These are phyloP conservation scores for Sclerotinia nivalis DNA, from an alignment of 2,329 filamentous ascomycete genomes.

Conservation along the genomic window DNA sequence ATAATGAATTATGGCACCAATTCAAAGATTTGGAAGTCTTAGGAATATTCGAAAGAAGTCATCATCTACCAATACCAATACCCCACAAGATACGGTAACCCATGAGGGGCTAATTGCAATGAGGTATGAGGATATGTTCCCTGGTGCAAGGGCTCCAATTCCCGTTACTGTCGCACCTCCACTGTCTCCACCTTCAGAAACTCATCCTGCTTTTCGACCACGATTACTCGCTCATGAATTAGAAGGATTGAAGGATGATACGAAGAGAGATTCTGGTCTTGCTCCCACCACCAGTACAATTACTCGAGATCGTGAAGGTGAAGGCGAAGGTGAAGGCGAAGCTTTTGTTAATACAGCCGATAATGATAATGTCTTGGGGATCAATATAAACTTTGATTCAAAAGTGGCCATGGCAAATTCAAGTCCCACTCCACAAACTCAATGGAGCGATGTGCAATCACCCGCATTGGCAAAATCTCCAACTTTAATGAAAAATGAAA, in stretches of 20 bases:
- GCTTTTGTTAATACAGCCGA: conserved; percentile 41
- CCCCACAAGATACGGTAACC: conserved; percentile 23
- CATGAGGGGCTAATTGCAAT: conserved; percentile 50
- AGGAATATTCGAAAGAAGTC: neutral
- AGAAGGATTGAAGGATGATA: conserved; percentile 43
- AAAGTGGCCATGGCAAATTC: conserved; percentile 8
- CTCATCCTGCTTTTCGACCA: conserved; percentile 38
- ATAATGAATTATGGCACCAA: conserved; percentile 20
- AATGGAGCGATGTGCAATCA: conserved; percentile 21
- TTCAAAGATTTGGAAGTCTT: conserved; percentile 20
- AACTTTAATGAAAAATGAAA: conserved; percentile 28
- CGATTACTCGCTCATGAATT: conserved; percentile 22
- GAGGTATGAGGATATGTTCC: conserved; percentile 61
- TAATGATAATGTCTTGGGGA: conserved; percentile 31
- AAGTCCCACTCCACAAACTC: neutral
- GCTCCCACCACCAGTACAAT: conserved; percentile 50
- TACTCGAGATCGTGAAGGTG: conserved; percentile 42
- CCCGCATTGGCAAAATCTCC: conserved; percentile 20
- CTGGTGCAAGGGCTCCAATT: conserved; percentile 56
- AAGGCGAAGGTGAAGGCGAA: neutral
- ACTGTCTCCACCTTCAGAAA: conserved; percentile 34
- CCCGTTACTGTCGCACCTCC: conserved; percentile 43
- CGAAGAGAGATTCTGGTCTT: conserved; percentile 57
- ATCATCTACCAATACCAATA: neutral
- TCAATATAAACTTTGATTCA: conserved; percentile 35